Evolutionary conservation across 176 grass and related monocot species (phyloP).

Genomic region (Hordeum marinum): DNA sequence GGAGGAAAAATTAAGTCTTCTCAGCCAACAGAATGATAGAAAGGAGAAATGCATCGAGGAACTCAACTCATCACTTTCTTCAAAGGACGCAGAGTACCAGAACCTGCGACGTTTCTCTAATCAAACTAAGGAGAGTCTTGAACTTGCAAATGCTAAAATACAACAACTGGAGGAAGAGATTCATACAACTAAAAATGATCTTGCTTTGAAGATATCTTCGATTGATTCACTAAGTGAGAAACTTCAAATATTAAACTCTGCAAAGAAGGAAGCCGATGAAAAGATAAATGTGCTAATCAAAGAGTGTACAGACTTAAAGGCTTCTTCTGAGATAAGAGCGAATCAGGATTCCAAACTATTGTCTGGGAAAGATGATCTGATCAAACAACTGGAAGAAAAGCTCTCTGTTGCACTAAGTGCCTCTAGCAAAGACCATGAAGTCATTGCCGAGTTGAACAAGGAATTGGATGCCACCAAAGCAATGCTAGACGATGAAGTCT

Average conservation of each 20-base stretch:
- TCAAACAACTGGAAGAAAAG: conserved; percentile 70
- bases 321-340: conserved; percentile 57
- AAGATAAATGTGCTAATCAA: conserved; percentile 50
- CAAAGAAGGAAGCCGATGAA: conserved; percentile 58
- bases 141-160: conserved; percentile 61
- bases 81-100: conserved; percentile 65
- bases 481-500: conserved; percentile 60
- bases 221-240: conserved; percentile 71
- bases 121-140: conserved; percentile 51
- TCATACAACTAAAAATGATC: conserved; percentile 42
- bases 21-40: conserved; percentile 54
- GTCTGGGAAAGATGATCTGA: conserved; percentile 55
- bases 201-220: conserved; percentile 56
- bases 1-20: conserved; percentile 59
- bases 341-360: conserved; percentile 48
- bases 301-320: conserved; percentile 61
- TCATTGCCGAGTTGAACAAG: conserved; percentile 57
- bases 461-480: conserved; percentile 54
- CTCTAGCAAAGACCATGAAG: conserved; percentile 47
- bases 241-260: conserved; percentile 48
- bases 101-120: conserved; percentile 42
- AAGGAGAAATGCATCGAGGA: conserved; percentile 61
- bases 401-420: conserved; percentile 61
- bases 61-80: conserved; percentile 60
- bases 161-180: conserved; percentile 68